Evolutionary conservation across 2,329 filamentous ascomycete species (phyloP).

Genomic region (Elsinoe necatrix): DNA sequence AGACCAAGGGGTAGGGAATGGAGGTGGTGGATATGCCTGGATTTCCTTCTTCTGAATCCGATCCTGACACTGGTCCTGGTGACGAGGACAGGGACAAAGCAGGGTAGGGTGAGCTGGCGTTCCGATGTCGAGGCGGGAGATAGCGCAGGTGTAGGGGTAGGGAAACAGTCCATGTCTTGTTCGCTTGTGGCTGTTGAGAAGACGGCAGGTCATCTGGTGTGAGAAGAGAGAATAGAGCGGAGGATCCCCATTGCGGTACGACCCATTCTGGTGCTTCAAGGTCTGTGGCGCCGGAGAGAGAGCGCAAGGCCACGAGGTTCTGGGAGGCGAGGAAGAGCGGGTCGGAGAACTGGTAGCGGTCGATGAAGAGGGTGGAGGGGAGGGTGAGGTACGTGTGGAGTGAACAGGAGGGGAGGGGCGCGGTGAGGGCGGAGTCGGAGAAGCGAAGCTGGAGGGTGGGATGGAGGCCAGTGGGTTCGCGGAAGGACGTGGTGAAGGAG

Average conservation of each 20-base stretch:
- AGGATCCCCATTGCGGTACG: slow-evolving; percentile 68
- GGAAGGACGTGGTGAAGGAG: slow-evolving; percentile 56
- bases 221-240: slow-evolving; percentile 64
- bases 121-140: slow-evolving; percentile 46
- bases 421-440: slow-evolving; percentile 43
- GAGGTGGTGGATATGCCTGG: slow-evolving; percentile 35
- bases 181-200: not conserved
- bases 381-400: slow-evolving; percentile 76
- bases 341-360: slow-evolving; percentile 76
- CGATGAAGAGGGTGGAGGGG: slow-evolving; percentile 71
- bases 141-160: slow-evolving; percentile 85
- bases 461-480: slow-evolving; percentile 71
- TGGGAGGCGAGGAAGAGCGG: slow-evolving; percentile 71
- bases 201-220: slow-evolving; percentile 35
- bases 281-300: slow-evolving; percentile 69
- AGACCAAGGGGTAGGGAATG: slow-evolving; percentile 74
- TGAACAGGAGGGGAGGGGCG: slow-evolving; percentile 50
- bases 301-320: slow-evolving; percentile 60
- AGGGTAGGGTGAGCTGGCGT: slow-evolving; percentile 40
- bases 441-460: slow-evolving; percentile 66
- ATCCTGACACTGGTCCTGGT: too few relatives aligned
- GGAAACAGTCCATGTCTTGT: slow-evolving; percentile 50
- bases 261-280: slow-evolving; percentile 85
- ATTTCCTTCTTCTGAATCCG: too few relatives aligned
- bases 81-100: too few relatives aligned